Evolutionary conservation across 305 asterid species (phyloP), one percentile per base, ranked within the genome.

Genomic region (Solanum hybrid): DNA sequence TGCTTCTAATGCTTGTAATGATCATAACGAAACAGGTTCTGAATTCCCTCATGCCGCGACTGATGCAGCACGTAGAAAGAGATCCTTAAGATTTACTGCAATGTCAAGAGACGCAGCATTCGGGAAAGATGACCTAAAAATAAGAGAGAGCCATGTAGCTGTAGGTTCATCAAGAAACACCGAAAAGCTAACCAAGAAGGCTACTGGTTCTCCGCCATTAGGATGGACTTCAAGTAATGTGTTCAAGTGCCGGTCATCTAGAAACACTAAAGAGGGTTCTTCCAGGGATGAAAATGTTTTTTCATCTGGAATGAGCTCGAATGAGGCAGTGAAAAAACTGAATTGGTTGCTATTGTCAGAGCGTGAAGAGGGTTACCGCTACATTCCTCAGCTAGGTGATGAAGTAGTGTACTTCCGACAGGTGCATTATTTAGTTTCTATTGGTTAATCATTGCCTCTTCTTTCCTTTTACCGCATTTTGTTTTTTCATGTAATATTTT

Each of bases 321-420:
- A 89, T 40, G 77, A 35, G 82, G 75, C 60, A 87, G 90, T 91
- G 14, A 92, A 81, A 85, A 96, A 95, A 88, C 35, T 90, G 66
- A 96, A 95, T 91, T 97, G 99, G 99, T 92, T 97, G 91, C 90
- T 97, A 92, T 91, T 96, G 92, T 81, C 94, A 7, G 94, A 94
- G 93, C 97, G 95, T 92, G 99, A 96, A 88, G 98, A 92, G 90
- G 99, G 99, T 87, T 96, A 93, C 90, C 98, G 98, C 77, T 96
- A 96, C 93, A 95, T 97, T 88, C 99, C 99, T 90, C 99, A 97
- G 97, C 96, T 96, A 80, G 98, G 98, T 81, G 99, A 97, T 91
- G 95, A 94, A 94, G 98, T 97, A 88, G 94, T 93, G 82, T 97
- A 96, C 95, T 76, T 96, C 89, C 94, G 92, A 93, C 99, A 97